A percentile compares a stretch with the other conserved stretches of the same genome.
Evolutionary conservation across 768 basidiomycete species (phyloP).

Genomic region (Tylopilus vinaceipallidus): DNA sequence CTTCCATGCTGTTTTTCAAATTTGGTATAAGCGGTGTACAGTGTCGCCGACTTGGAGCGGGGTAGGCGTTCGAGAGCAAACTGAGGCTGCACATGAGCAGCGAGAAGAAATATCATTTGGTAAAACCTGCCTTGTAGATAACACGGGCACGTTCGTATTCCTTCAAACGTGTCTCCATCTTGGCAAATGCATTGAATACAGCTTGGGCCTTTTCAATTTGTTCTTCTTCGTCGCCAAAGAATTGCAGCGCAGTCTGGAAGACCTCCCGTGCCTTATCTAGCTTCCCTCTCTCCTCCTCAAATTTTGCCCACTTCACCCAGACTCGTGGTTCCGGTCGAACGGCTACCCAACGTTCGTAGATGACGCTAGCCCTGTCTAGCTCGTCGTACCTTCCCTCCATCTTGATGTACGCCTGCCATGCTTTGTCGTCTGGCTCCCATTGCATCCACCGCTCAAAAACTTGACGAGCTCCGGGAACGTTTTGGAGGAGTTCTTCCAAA

Average conservation of each 20-base stretch:
- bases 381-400: conserved; percentile 93
- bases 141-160: conserved; percentile 96
- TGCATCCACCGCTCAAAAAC: conserved; percentile 99
- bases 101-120: neutral
- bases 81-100: conserved; percentile 37
- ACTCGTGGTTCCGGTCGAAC: conserved; percentile 76
- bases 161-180: conserved; percentile 95
- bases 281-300: conserved; percentile 72
- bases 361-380: conserved; percentile 83
- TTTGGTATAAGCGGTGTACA: conserved; percentile 93
- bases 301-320: conserved; percentile 85
- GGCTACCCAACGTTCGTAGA: conserved; percentile 90
- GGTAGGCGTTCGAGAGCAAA: conserved; percentile 94
- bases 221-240: conserved; percentile 85
- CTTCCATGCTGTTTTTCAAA: conserved; percentile 99
- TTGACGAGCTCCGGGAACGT: conserved; percentile 93
- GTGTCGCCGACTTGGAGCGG: conserved; percentile 80
- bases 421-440: conserved; percentile 99
- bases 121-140: conserved; percentile 84
- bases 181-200: conserved; percentile 90
- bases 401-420: conserved; percentile 99
- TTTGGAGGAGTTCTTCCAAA: conserved; percentile 94
- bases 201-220: conserved; percentile 88
- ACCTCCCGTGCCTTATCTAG: conserved; percentile 78
- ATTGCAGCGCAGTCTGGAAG: conserved; percentile 87